These are phyloP conservation scores for Trypanosoma conorhini DNA, from an alignment of 208 protist genomes.

Conservation along the genomic window DNA sequence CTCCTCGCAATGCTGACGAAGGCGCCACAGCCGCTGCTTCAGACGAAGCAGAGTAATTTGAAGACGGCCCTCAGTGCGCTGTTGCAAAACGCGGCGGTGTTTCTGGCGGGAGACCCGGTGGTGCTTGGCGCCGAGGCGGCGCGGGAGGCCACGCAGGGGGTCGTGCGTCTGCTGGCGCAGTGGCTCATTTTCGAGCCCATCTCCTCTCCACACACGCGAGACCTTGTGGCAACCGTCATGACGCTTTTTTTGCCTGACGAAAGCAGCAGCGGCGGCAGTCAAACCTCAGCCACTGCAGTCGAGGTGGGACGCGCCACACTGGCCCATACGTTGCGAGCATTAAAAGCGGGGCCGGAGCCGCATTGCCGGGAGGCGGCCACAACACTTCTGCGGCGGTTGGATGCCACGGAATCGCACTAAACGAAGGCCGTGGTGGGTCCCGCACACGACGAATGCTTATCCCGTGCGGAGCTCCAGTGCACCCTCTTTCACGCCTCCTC, in stretches of 20 bases:
- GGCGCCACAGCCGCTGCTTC: slow-evolving; percentile 11
- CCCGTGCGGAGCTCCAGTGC: no score
- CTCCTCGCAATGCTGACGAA: slow-evolving; percentile 13
- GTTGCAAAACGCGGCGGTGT: slow-evolving; percentile 22
- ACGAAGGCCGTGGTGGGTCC: neutral
- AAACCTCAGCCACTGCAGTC: slow-evolving; percentile 1
- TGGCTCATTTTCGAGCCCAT: slow-evolving; percentile 29
- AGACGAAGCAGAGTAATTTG: slow-evolving; percentile 7
- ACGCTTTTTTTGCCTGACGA: slow-evolving; percentile 19
- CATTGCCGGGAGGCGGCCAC: slow-evolving; percentile 16
- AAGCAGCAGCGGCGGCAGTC: neutral
- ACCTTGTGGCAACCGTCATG: slow-evolving; percentile 29
- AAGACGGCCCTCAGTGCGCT: slow-evolving; percentile 16
- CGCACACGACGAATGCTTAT: neutral
- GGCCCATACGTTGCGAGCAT: slow-evolving; percentile 13
- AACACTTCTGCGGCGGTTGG: slow-evolving; percentile 15
- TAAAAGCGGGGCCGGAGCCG: slow-evolving; percentile 17
- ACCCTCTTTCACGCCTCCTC: neutral
- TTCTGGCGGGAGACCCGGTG: slow-evolving; percentile 6
- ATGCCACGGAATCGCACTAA: slow-evolving; percentile 5
- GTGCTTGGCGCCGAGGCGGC: slow-evolving; percentile 12
- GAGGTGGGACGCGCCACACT: slow-evolving; percentile 21
- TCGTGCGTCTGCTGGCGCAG: slow-evolving; percentile 25
- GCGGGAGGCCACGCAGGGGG: neutral
- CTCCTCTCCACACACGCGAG: slow-evolving; percentile 19